Percentiles rank a stretch among this genome's conserved stretches.
Conservation (phyloP, 306 rosid genomes). For the Abrus precatorius region DNA sequence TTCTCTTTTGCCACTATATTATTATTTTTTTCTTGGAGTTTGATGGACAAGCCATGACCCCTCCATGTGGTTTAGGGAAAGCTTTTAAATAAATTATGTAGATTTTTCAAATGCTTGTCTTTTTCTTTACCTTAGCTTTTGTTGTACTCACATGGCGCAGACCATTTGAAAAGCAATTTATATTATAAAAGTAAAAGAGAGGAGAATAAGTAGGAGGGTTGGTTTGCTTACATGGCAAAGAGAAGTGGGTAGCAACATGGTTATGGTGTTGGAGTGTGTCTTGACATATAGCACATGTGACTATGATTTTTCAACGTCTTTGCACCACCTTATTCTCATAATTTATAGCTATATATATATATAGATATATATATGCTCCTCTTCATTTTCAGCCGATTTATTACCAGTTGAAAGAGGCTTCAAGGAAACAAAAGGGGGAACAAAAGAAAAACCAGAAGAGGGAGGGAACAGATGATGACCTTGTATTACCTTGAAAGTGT, state of each 20-base stretch:
- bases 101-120: slow-evolving; percentile 60
- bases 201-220: slow-evolving; percentile 32
- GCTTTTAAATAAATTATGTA: slow-evolving; percentile 54
- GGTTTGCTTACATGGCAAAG: slow-evolving; percentile 51
- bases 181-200: slow-evolving; percentile 25
- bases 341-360: slow-evolving; percentile 28
- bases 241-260: slow-evolving; percentile 36
- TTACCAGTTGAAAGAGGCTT: slow-evolving; percentile 31
- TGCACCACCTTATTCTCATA: slow-evolving; percentile 35
- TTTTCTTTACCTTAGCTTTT: slow-evolving; percentile 66
- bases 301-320: slow-evolving; percentile 58
- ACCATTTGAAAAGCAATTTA: slow-evolving; percentile 43
- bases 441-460: background rate
- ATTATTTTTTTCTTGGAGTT: slow-evolving; percentile 56
- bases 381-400: slow-evolving; percentile 30
- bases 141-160: slow-evolving; percentile 69
- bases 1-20: slow-evolving; percentile 54
- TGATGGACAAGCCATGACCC: slow-evolving; percentile 77
- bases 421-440: slow-evolving; percentile 50
- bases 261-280: slow-evolving; percentile 57
- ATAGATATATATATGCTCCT: background rate
- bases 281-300: slow-evolving; percentile 61
- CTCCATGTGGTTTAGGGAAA: slow-evolving; percentile 76
- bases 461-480: slow-evolving; percentile 5
- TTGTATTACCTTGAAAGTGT: slow-evolving; percentile 30